A percentile compares a stretch with the other conserved stretches of the same genome.
These are phyloP conservation scores for Cornus kousa DNA, from an alignment of 148 eudicot genomes.

Conservation along the genomic window DNA sequence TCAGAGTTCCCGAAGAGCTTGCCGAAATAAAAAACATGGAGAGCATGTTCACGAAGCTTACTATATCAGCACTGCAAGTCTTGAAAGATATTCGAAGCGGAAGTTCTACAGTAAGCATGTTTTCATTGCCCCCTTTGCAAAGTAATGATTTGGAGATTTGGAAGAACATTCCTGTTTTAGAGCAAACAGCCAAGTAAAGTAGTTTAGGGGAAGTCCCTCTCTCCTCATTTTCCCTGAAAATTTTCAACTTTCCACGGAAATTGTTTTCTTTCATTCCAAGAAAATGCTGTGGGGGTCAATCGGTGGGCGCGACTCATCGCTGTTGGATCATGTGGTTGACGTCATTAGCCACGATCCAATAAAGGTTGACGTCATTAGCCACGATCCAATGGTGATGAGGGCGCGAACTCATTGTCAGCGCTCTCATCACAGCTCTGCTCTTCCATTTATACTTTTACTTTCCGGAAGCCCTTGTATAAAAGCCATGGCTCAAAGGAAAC, in stretches of 20 bases:
- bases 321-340: no score
- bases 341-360: no score
- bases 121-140: conserved; percentile 65
- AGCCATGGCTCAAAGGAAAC: background rate
- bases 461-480: no score
- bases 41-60: conserved; percentile 47
- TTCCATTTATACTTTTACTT: no score
- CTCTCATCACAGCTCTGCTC: no score
- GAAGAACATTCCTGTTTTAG: conserved; percentile 33
- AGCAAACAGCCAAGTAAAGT: conserved; percentile 54
- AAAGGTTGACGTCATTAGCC: no score
- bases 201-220: background rate
- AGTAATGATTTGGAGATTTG: conserved; percentile 26
- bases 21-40: conserved; percentile 55
- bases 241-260: background rate
- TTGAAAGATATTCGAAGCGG: conserved; percentile 60
- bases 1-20: conserved; percentile 38
- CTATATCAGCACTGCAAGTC: conserved; percentile 55
- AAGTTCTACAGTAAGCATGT: conserved; percentile 60
- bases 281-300: no score
- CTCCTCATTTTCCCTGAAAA: background rate
- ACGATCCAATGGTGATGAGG: no score
- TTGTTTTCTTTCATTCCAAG: no score
- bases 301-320: no score
- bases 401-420: no score